Conservation (phyloP, 1,284 basidiomycete species). For the Puccinia hordei region DNA sequence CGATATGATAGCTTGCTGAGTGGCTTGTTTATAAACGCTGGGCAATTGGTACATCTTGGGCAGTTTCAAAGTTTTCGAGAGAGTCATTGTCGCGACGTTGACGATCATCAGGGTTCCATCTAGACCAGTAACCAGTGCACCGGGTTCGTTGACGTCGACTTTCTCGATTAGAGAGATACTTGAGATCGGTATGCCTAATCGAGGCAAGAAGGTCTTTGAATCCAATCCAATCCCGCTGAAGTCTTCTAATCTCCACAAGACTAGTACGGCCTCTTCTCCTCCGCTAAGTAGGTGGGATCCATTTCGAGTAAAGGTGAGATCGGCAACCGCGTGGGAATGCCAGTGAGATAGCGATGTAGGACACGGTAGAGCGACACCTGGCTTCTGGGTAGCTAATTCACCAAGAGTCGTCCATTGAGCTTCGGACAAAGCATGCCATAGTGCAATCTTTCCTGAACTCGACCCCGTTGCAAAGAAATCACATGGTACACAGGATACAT, state of each 20-base stretch:
- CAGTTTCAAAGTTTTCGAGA: slow-evolving; percentile 65
- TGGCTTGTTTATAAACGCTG: slow-evolving; percentile 18
- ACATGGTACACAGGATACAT: slow-evolving; percentile 36
- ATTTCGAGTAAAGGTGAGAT: slow-evolving; percentile 82
- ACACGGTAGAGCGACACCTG: slow-evolving; percentile 16
- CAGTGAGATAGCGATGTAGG: slow-evolving; percentile 83
- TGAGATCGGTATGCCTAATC: slow-evolving; percentile 80
- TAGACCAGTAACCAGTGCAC: slow-evolving; percentile 78
- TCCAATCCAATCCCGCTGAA: slow-evolving; percentile 63
- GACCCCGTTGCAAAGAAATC: slow-evolving; percentile 51
- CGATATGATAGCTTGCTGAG: neutral
- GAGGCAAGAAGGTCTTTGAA: slow-evolving; percentile 85
- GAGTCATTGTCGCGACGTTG: slow-evolving; percentile 71
- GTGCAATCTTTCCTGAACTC: slow-evolving; percentile 42
- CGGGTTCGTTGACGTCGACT: slow-evolving; percentile 71
- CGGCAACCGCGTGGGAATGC: slow-evolving; percentile 94
- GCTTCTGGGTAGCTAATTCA: neutral
- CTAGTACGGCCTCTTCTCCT: slow-evolving; percentile 91
- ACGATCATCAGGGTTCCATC: slow-evolving; percentile 84
- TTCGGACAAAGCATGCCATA: slow-evolving; percentile 48
- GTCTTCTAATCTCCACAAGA: slow-evolving; percentile 85
- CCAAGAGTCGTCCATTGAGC: slow-evolving; percentile 33
- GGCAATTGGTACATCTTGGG: slow-evolving; percentile 55
- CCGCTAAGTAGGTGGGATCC: slow-evolving; percentile 92
- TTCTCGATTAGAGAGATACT: slow-evolving; percentile 67